Evolutionary conservation across 2,329 filamentous ascomycete species (phyloP), one percentile per base, ranked within the genome.

Genomic region (Cordyceps farinosa): DNA sequence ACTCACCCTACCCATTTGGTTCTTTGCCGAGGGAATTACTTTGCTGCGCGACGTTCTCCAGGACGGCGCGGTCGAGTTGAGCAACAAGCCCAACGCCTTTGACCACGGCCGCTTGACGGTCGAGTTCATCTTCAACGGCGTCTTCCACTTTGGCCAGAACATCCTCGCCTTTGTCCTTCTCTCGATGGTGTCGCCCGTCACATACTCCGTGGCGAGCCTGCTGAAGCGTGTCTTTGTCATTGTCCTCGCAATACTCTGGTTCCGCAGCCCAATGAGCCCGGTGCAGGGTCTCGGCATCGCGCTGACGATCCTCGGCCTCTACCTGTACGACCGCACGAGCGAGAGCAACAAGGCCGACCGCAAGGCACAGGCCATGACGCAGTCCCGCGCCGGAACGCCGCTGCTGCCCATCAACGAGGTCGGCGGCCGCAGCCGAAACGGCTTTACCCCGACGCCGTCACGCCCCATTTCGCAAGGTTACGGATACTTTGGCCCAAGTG

Each of bases 181-280:
- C 7, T 97, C 92, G 61, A 90, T 97, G 80, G 90, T 98, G 13
- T 96, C 92, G 0, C 95, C 95, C 0, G 95, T 99, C 44, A 98
- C 95, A 0, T 99, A 99, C 79, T 97, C 92, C 0, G 94, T 99
- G 44, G 95, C 95, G 42, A 96, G 90, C 63, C 81, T 99, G 66
- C 95, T 99, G 77, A 99, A 99, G 79, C 90, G 95, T 55, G 95
- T 99, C 13, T 97, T 97, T 72, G 94, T 99, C 71, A 97, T 99
- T 70, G 86, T 95, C 64, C 90, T 97, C 69, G 92, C 95, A 7
- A 94, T 99, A 66, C 79, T 98, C 68, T 99, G 95, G 95, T 99
- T 98, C 77, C 90, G 92, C 67, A 97, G 88, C 75, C 86, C 90
- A 1, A 97, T 95, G 38, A 97, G 91, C 5, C 83, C 82, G 17